Base-by-base conservation (phyloP, 495 filamentous ascomycete species). In the Lasiosphaeria ovina region DNA sequence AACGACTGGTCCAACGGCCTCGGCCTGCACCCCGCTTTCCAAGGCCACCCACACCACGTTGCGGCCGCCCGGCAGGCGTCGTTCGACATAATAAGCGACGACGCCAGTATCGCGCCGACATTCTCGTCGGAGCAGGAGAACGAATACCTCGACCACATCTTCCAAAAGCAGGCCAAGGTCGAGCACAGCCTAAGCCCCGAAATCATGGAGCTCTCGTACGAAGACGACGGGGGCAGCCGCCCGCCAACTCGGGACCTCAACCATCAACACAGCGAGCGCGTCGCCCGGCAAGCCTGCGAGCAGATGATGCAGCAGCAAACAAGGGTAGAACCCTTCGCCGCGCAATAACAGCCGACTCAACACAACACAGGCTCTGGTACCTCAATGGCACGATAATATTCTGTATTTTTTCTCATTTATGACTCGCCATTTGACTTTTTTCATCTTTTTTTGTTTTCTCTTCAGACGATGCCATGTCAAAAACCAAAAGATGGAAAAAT, bases 241-340 rank as follows among this genome's bases (percentile, higher is more conserved):
- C 58, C 64, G 52, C 35, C 61, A 57, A 64, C 32, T 35, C 59
- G 55, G 50, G 68, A 71, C 12, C 56, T 66, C n/a, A 60, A 55
- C n/a, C 69, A 71, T 52, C 68, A 62, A 8, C 69, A 63, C 49
- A 76, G 75, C 63, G 74, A 73, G 40, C 67, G 72, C 5, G 72
- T 79, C 10, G 76, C 76, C 3, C 72, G 72, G 16, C 74, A 77
- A 35, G 74, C 75, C 0, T 77, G 75, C 60, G 73, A 77, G 24
- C 71, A 77, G 59, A 61, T 77, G 62, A 69, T 77, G 50, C 66
- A 62, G 53, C 61, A 62, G 31, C 64, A 64, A 32, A 47, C 55
- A 40, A 59, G 57, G 31, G 57, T 35, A 17, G 33, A 62, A 14
- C 12, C 36, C 35, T 63, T 58, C 47, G 54, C 44, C 38, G 4